Evolutionary conservation across 768 basidiomycete species (phyloP).

Genomic region (Astraeus odoratus): DNA sequence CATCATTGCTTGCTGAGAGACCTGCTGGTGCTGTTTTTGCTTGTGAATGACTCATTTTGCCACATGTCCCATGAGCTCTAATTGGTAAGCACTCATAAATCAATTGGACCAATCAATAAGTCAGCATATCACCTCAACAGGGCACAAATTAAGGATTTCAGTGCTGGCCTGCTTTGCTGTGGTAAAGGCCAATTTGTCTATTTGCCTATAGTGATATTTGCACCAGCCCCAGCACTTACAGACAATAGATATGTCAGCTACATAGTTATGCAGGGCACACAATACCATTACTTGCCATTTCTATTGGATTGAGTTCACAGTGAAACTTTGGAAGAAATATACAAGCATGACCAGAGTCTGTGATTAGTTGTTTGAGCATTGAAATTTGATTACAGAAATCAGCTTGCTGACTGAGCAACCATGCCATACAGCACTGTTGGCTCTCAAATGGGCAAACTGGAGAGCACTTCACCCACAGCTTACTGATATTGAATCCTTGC

Average conservation of each 20-base stretch:
- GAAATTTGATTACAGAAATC: slow-evolving; percentile 17
- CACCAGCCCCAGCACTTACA: slow-evolving; percentile 30
- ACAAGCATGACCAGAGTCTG: slow-evolving; percentile 14
- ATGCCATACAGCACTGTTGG: slow-evolving; percentile 15
- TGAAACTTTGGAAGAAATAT: slow-evolving; percentile 12
- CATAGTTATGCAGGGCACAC: not conserved
- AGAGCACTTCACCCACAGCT: slow-evolving; percentile 30
- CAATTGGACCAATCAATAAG: slow-evolving; percentile 32
- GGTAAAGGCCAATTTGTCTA: slow-evolving; percentile 24
- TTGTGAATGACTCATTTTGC: slow-evolving; percentile 33
- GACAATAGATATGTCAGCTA: not conserved
- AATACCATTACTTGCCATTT: slow-evolving; percentile 5
- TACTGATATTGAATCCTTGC: slow-evolving; percentile 30
- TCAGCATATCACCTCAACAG: slow-evolving; percentile 27
- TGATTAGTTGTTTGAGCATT: slow-evolving; percentile 12
- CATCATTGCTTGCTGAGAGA: slow-evolving; percentile 27
- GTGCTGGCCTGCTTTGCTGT: slow-evolving; percentile 22
- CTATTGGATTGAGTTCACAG: slow-evolving; percentile 10
- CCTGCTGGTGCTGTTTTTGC: slow-evolving; percentile 27
- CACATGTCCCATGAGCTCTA: too few species aligned
- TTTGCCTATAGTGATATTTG: slow-evolving; percentile 30
- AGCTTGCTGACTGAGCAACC: slow-evolving; percentile 14
- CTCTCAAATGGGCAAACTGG: slow-evolving; percentile 15
- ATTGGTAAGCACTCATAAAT: too few species aligned
- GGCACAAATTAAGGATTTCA: slow-evolving; percentile 28